Evolutionary conservation across 2,329 filamentous ascomycete genomes (phyloP), one percentile per base, ranked within the genome.

Genomic region (Apiospora pterosperma): DNA sequence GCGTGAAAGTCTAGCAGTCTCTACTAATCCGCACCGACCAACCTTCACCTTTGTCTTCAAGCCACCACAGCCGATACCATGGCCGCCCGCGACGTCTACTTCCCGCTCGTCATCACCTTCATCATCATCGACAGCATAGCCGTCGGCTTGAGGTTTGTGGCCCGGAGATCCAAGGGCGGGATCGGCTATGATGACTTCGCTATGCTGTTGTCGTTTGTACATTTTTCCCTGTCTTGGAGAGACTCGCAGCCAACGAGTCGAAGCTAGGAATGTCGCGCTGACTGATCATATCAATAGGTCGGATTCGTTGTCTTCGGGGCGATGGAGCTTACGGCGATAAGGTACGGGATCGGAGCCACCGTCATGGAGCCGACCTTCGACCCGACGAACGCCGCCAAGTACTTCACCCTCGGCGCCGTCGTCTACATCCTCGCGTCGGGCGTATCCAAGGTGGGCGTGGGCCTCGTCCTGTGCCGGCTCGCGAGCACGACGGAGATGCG

Each of bases 91-190:
- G 59, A 68, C 36, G 36, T 61, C 23, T 63, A 62, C 34, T 65
- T 60, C 31, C 66, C 66, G 48, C 21, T 61, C 39, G 61, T 65
- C 61, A 63, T 68, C 34, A 39, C 62, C 11, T 61, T 68, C 39
- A 63, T 65, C 61, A 16, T 65, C 25, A 34, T 68, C 11, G 62
- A 65, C 55, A 65, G 60, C 61, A 39, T 68, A 11, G 58, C 66
- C 23, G 62, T 65, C 7, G 59, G 31, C 41, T 36, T 66, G 19
- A 62, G 66, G 16, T 52, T 68, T 14, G 62, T 36, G 25, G 63
- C 65, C 19, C 66, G 66, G 21, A 44, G 23, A 10, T 41, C 36
- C 6, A 39, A 39, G 31, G 59, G 25, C 14, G 59, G 23, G 1
- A 31, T 61, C 34, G 59, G 59, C 16, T 61, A 61, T 25, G 59